Evolutionary conservation across 768 basidiomycete genomes (phyloP).

Genomic region (Lepiota venenata): DNA sequence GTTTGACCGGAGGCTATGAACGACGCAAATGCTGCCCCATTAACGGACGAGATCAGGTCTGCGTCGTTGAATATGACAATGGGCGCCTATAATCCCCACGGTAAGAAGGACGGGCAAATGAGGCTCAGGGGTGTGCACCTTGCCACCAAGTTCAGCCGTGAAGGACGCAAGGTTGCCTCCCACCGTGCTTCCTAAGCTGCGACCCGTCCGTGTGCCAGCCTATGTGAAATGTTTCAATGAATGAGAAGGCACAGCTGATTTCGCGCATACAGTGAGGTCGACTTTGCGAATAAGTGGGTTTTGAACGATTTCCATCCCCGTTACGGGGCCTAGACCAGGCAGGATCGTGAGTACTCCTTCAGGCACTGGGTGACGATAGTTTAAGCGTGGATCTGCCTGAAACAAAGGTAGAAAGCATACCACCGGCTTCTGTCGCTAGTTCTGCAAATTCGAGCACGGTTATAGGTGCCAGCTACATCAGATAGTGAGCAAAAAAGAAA

Average conservation of each 20-base stretch:
- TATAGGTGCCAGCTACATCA: slow-evolving; percentile 66
- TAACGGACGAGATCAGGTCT: slow-evolving; percentile 69
- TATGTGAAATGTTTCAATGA: slow-evolving; percentile 21
- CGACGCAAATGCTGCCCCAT: slow-evolving; percentile 79
- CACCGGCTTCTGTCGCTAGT: slow-evolving; percentile 61
- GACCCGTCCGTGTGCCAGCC: slow-evolving; percentile 79
- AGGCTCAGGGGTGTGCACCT: slow-evolving; percentile 37
- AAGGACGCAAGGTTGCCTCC: slow-evolving; percentile 71
- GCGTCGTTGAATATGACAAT: slow-evolving; percentile 80
- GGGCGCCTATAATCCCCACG: slow-evolving; percentile 53
- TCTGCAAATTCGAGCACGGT: slow-evolving; percentile 75
- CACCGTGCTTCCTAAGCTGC: slow-evolving; percentile 67
- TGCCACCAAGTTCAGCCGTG: slow-evolving; percentile 86
- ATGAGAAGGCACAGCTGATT: neutral
- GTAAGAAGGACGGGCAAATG: slow-evolving; percentile 2
- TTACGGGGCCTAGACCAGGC: slow-evolving; percentile 64
- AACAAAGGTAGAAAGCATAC: slow-evolving; percentile 28
- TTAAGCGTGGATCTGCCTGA: neutral
- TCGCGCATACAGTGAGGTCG: slow-evolving; percentile 69
- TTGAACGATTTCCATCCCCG: slow-evolving; percentile 62
- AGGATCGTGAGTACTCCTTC: slow-evolving; percentile 69
- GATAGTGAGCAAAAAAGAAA: neutral
- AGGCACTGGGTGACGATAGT: slow-evolving; percentile 57
- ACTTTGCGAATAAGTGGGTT: slow-evolving; percentile 74
- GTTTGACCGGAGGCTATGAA: slow-evolving; percentile 90